Evolutionary conservation across 257 asterid species (phyloP), one percentile per base, ranked within the genome.

Genomic region (Solanum appendiculatum): DNA sequence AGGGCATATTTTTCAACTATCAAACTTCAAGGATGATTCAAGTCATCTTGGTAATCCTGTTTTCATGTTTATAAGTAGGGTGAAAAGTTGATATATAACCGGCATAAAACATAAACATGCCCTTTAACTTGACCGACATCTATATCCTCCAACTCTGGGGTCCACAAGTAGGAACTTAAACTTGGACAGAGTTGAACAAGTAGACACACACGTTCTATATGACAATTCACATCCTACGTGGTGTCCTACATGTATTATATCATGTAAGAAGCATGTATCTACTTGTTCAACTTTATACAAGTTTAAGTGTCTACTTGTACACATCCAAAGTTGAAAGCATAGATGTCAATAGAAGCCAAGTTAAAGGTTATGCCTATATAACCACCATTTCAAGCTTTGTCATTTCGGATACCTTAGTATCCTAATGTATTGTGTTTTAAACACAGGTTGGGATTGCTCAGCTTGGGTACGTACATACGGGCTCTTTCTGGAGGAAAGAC

Each of bases 371-470:
- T 34, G 36, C 29, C n/a, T n/a, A 21, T 40, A 75, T 5, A 75
- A 10, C 12, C 56, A 75, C 8, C 21, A 74, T 75, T n/a, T 75
- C 37, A 75, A 40, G 58, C 83, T 75, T 23, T 39, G 36, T 78
- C 3, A 44, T 37, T 70, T 73, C 29, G 4, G 40, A 12, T 73
- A 10, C 31, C 7, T 73, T 42, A 40, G 54, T 25, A 40, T 42
- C 5, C 14, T n/a, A n/a, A 42, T 25, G 56, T 77, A n/a, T 9
- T 7, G 16, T 34, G 34, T 36, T 34, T 25, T 21, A 34, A 84
- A n/a, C 92, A 92, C 93, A 96, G 98, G 98, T 78, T 96, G 98
- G 98, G 99, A 96, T 89, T 96, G 99, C 91, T 93, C 98, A 39
- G 95, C 96, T 44, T 96, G 99, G 98, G 93, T 95, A 2, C 91